phyloP scores from a whole-genome alignment of 257 asterid species.

The Capsicum baccatum region DNA sequence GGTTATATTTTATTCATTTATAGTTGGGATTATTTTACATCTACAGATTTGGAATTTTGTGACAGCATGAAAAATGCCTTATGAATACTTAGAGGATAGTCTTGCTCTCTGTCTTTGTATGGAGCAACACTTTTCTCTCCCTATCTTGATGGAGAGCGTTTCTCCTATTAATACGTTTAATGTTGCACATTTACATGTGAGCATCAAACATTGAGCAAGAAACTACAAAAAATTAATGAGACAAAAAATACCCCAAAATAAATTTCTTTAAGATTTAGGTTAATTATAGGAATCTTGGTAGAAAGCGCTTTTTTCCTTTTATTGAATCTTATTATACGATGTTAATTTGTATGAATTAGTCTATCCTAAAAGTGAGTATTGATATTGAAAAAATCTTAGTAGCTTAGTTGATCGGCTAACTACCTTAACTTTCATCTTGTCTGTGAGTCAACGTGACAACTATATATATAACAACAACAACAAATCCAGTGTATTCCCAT shows the following conservation, averaged over 20 bases:
- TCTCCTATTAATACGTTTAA: neutral
- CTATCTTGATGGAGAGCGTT: neutral
- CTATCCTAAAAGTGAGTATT: too few species aligned
- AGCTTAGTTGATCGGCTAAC: too few species aligned
- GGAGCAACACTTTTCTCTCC: neutral
- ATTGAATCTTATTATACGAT: neutral
- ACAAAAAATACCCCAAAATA: neutral
- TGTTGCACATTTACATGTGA: too few species aligned
- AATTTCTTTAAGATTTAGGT: neutral
- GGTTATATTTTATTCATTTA: neutral
- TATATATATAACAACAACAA: too few species aligned
- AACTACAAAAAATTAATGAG: neutral
- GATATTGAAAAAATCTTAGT: too few species aligned
- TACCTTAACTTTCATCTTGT: too few species aligned
- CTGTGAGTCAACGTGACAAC: too few species aligned
- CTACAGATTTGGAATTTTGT: conserved; percentile 21
- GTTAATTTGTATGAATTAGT: neutral
- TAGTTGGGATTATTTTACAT: neutral
- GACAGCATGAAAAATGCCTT: neutral
- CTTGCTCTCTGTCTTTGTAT: neutral
- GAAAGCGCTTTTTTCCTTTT: too few species aligned
- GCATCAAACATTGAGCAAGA: neutral
- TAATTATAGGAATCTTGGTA: too few species aligned
- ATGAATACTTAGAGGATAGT: neutral
- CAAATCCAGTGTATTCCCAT: too few species aligned